These are phyloP conservation scores for Chrysosporium queenslandicum DNA, from an alignment of 2,329 filamentous ascomycete genomes.

Conservation along the genomic window DNA sequence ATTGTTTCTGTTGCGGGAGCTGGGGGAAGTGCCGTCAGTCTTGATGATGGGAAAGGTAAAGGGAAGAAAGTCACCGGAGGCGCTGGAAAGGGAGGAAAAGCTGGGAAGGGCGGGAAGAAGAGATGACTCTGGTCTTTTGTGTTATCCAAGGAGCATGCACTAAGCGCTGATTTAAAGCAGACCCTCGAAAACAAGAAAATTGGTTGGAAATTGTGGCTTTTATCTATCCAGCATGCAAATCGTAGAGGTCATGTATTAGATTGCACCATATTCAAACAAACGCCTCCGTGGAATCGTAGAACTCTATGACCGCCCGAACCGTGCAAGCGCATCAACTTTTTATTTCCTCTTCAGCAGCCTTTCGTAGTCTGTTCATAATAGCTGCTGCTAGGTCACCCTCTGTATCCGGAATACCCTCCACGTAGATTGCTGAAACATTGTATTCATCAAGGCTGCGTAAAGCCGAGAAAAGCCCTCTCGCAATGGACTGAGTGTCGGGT, in stretches of 20 bases:
- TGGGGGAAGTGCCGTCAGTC: conserved; percentile 25
- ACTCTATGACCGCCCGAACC: background rate
- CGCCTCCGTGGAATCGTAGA: background rate
- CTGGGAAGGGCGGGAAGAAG: conserved; percentile 26
- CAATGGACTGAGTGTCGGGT: conserved; percentile 59
- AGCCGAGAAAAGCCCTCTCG: conserved; percentile 77
- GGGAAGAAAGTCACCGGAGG: conserved; percentile 21
- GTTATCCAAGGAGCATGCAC: background rate
- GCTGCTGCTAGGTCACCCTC: conserved; percentile 75
- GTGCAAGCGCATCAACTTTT: background rate
- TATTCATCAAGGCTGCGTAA: conserved; percentile 73
- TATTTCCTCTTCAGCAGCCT: conserved; percentile 50
- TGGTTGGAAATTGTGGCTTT: background rate
- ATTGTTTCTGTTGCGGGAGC: conserved; percentile 32
- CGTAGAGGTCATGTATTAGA: background rate
- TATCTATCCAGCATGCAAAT: background rate
- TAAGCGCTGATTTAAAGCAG: background rate
- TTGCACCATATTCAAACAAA: background rate
- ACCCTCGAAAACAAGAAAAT: background rate
- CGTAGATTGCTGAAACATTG: conserved; percentile 72
- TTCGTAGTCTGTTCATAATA: conserved; percentile 73
- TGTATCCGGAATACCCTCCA: conserved; percentile 68
- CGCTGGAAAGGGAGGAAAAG: conserved; percentile 28
- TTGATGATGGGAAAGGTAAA: conserved; percentile 18
- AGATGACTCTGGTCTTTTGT: background rate